Conservation (phyloP, 2,329 filamentous ascomycete species). For the Laburnicola sp. region DNA sequence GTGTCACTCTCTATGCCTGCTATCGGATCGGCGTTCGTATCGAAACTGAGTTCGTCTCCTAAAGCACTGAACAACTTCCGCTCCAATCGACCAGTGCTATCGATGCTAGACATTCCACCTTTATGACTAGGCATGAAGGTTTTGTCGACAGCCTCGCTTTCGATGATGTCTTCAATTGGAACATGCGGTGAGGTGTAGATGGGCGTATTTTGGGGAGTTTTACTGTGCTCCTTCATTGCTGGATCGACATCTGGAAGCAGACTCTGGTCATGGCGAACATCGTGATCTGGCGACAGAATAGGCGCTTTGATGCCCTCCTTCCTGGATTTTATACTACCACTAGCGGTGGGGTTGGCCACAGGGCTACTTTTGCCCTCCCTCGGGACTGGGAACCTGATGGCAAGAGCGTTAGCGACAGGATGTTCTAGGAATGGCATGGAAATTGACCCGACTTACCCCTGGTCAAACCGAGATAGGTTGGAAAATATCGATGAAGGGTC, state of each 20-base stretch:
- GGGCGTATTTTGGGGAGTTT: background rate
- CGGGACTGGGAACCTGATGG: background rate
- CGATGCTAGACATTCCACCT: slow-evolving; percentile 31
- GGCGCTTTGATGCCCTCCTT: slow-evolving; percentile 26
- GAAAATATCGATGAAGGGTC: slow-evolving; percentile 26
- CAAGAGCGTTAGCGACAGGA: background rate
- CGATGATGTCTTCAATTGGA: slow-evolving; percentile 24
- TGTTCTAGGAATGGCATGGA: background rate
- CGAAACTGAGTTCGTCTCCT: slow-evolving; percentile 35
- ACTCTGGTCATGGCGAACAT: slow-evolving; percentile 23
- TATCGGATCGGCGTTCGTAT: slow-evolving; percentile 16
- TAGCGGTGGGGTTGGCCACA: slow-evolving; percentile 17
- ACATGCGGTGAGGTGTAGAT: slow-evolving; percentile 2
- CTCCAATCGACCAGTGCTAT: slow-evolving; percentile 35
- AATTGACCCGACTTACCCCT: background rate
- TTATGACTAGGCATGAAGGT: slow-evolving; percentile 29
- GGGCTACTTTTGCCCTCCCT: slow-evolving; percentile 21
- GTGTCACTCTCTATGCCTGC: slow-evolving; percentile 20
- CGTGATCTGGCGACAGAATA: slow-evolving; percentile 8
- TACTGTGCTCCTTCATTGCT: slow-evolving; percentile 3
- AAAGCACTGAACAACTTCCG: slow-evolving; percentile 35
- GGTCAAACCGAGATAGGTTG: slow-evolving; percentile 15
- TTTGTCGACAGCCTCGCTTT: slow-evolving; percentile 26
- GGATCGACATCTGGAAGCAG: slow-evolving; percentile 8
- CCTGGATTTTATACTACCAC: slow-evolving; percentile 25